Base-by-base conservation (phyloP, 78 protist species). In the Isochrysis galbana region DNA sequence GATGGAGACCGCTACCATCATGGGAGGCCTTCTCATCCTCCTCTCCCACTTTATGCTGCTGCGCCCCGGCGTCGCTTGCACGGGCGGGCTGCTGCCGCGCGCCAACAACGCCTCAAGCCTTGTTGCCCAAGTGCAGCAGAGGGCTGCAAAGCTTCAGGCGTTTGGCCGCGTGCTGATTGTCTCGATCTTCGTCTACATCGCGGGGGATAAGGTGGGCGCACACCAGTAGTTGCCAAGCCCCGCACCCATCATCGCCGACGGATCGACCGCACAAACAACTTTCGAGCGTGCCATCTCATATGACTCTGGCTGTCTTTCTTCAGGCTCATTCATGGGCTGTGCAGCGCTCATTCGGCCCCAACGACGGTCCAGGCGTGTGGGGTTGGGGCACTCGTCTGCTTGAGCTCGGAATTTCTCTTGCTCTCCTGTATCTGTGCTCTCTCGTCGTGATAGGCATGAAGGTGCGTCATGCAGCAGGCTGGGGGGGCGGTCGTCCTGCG, bases 371-470 rank as follows among this genome's bases (percentile, higher is more conserved):
- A 14, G 61, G 72, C 72, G 72, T 61, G 72, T 61, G 72, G 32
- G 72, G 32, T 7, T 23, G 22, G 77, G 38, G 36, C 36, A 29
- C 77, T 1, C 32, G 77, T 17, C 77, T 26, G 36, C 5, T 67
- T 14, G 32, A 67, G 0, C 32, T 10, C 23, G 2, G 3, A 2
- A 0, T 67, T 14, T 21, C 22, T 32, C 32, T 67, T 0, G 36
- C 32, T 17, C 5, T 72, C 26, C 38, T n/a, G 45, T 72, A 72
- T 42, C 0, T 36, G 38, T 80, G 47, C 55, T 32, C 34, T 22
- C 88, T 80, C 19, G 39, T 80, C 88, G 34, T 80, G 55, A 29
- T 80, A n/a, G 88, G 88, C 88, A 29, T 44, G 36, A 80, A 80
- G 55, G 39, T 54, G 34, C 54, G 88, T 1, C 3, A 46, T 61